These are phyloP conservation scores for Leccinum sublutescens DNA, from an alignment of 768 basidiomycete genomes.

Conservation along the genomic window DNA sequence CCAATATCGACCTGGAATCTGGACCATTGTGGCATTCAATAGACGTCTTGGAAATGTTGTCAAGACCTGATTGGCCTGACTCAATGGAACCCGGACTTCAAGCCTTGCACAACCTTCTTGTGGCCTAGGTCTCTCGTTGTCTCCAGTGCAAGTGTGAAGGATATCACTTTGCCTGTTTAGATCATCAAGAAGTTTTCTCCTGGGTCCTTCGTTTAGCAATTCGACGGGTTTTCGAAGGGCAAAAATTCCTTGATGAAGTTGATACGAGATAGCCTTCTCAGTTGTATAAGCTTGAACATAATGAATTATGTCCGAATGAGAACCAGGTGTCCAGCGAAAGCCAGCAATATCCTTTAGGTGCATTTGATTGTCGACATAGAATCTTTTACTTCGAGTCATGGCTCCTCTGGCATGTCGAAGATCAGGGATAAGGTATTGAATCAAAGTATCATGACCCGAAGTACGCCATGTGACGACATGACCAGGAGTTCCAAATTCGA, in stretches of 20 bases:
- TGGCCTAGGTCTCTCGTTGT: no score
- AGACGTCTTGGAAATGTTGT: not conserved
- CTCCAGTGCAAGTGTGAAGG: no score
- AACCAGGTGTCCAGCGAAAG: not conserved
- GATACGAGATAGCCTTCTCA: slow-evolving; percentile 4
- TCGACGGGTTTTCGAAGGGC: not conserved
- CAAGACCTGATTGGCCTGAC: not conserved
- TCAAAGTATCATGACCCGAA: not conserved
- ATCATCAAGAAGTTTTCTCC: not conserved
- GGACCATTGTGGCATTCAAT: not conserved
- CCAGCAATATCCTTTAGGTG: slow-evolving; percentile 8
- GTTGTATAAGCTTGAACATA: slow-evolving; percentile 14
- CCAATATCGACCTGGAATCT: not conserved
- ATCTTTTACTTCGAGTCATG: fast-evolving
- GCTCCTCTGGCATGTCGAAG: fast-evolving
- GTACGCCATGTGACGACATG: not conserved
- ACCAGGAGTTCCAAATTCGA: not conserved
- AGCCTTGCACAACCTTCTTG: no score
- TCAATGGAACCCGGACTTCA: not conserved
- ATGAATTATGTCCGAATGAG: not conserved
- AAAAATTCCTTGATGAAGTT: slow-evolving; percentile 8
- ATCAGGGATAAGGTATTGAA: not conserved
- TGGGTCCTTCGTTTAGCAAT: not conserved
- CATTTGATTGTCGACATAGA: not conserved
- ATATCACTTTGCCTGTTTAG: not conserved